A percentile compares a stretch with the other conserved stretches of the same genome.
phyloP scores from a whole-genome alignment of 2,329 filamentous ascomycete genomes.

The Dothideomycetes sp. region DNA sequence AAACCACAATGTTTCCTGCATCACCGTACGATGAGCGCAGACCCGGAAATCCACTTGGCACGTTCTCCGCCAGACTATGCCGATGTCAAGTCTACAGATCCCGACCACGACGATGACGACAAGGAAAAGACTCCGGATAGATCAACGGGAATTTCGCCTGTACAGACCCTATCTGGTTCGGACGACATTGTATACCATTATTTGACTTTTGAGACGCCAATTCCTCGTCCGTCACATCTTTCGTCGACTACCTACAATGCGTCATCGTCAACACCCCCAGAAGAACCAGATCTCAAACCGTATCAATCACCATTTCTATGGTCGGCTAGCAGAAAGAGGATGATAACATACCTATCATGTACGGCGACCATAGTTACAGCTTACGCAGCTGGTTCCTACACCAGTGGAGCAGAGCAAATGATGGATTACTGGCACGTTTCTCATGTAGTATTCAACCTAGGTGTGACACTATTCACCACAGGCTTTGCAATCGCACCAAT shows the following conservation, averaged over 20 bases:
- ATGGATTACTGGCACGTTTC: slow-evolving; percentile 56
- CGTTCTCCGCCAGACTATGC: neutral
- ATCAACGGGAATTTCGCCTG: neutral
- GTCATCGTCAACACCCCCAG: too few relatives aligned
- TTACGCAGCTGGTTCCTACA: slow-evolving; percentile 73
- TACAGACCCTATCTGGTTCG: neutral
- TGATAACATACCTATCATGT: slow-evolving; percentile 66
- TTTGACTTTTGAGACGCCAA: slow-evolving; percentile 51
- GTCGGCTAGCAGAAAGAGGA: slow-evolving; percentile 58
- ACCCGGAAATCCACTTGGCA: slow-evolving; percentile 9
- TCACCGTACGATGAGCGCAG: slow-evolving; percentile 8
- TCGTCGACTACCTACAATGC: slow-evolving; percentile 21
- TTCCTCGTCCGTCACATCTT: slow-evolving; percentile 40
- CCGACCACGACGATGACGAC: slow-evolving; percentile 16
- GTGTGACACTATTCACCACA: slow-evolving; percentile 71
- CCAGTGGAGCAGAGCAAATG: slow-evolving; percentile 59
- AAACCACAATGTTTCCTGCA: too few relatives aligned
- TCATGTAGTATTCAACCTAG: slow-evolving; percentile 56
- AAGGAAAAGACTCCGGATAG: slow-evolving; percentile 19
- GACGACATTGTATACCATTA: slow-evolving; percentile 46
- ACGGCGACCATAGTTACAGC: slow-evolving; percentile 67
- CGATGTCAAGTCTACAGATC: neutral
- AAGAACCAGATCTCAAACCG: slow-evolving; percentile 54
- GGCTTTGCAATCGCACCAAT: slow-evolving; percentile 81
- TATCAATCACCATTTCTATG: slow-evolving; percentile 66